Percentiles rank a stretch among this genome's conserved stretches.
Conservation (phyloP, 192 early-diverging fungal species). For the Gorgonomyces haynaldii region DNA sequence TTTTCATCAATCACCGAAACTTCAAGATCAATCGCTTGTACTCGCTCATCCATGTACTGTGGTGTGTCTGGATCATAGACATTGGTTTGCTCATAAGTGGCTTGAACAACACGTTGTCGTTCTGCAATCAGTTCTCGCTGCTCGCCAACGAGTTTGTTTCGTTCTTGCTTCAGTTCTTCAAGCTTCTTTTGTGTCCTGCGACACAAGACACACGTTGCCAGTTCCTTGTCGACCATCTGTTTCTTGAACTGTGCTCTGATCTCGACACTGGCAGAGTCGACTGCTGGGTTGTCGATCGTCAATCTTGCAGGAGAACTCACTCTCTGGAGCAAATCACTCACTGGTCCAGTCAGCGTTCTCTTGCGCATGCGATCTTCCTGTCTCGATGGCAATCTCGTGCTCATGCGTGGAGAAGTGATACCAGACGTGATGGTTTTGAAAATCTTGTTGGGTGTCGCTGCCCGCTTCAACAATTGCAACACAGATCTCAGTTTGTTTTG, state of each 20-base stretch:
- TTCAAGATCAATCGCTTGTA: conserved; percentile 28
- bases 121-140: conserved; percentile 33
- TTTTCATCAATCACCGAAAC: conserved; percentile 17
- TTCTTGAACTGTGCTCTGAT: conserved; percentile 33
- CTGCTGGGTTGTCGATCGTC: background rate
- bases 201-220: conserved; percentile 16
- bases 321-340: conserved; percentile 2
- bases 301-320: conserved; percentile 5
- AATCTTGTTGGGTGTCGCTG: conserved; percentile 16
- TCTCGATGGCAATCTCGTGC: background rate
- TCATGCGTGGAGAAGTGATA: background rate
- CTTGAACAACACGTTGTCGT: conserved; percentile 24
- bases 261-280: conserved; percentile 5
- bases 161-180: conserved; percentile 13
- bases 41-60: conserved; percentile 41
- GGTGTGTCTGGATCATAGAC: conserved; percentile 20
- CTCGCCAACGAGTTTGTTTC: conserved; percentile 26
- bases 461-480: conserved; percentile 19
- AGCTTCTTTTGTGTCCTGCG: conserved; percentile 23
- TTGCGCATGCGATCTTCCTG: background rate
- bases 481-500: conserved; percentile 24
- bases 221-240: conserved; percentile 40
- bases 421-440: conserved; percentile 3
- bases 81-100: conserved; percentile 23
- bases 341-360: background rate